Evolutionary conservation across 2,329 filamentous ascomycete species (phyloP), one percentile per base, ranked within the genome.

Genomic region (Ophiostoma sp.): DNA sequence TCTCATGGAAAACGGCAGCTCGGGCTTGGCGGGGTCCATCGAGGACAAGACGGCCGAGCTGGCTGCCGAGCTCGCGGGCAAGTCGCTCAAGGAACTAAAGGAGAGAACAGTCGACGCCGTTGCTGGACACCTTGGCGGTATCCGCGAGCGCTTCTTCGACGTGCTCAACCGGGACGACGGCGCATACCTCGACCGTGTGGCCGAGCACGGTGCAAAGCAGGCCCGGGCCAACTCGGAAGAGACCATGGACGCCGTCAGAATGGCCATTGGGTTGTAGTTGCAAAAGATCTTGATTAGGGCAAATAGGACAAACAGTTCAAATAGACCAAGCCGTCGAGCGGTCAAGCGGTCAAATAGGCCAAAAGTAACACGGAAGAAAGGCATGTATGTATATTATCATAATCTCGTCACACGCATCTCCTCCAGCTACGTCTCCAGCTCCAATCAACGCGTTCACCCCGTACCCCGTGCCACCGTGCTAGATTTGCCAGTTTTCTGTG

Each of bases 11-110:
- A 75, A 76, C 41, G 72, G 82, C n/a, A 79, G 13, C 31, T 11
- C 39, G 4, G 57, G 17, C 57, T 48, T 48, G 31, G n/a, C 54
- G 41, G 7, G 54, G 13, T 52, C 39, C 11, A 52, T 17, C 69
- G 11, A 33, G 67, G 17, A 69, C 57, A 1, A n/a, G 1, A 69
- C 71, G 1, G 11, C 36, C 8, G n/a, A 68, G 20, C 20, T 71
- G 3, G 72, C 77, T 1, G 72, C 73, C 27, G 73, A 76, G 27
- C 76, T 80, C 67, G 74, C 75, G 2, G 78, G 77, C 17, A 77
- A 81, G 33, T 84, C 78, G 57, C 81, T 92, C 75, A 82, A 82
- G 10, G 81, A 81, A 0, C 81, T 94, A 70, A 94, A 94, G 78
- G 83, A 85, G 7, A 80, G 82, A 74, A 87, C 92, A 5, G 85